Evolutionary conservation across 345 rosid species (phyloP), one percentile per base, ranked within the genome.

Genomic region (Brassica incana): DNA sequence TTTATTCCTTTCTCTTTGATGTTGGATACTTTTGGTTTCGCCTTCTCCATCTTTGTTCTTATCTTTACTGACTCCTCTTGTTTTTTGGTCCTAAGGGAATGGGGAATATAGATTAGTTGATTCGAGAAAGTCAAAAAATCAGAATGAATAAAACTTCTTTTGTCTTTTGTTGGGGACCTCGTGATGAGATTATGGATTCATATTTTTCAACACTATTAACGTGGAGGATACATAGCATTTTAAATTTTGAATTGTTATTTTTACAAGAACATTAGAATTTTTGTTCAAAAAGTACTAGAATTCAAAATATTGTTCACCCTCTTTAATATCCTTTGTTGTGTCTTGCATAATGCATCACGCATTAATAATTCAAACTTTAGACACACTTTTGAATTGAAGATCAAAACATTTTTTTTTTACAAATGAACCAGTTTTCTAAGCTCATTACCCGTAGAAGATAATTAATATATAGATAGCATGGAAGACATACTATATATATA

Each of bases 41-140:
- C 8, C 32, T 40, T 63, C 59, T 43, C 62, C 20, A 3, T 32
- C 56, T 73, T 64, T 10, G 20, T 48, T 15, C 2, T 62, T 27
- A 10, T 1, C 29, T 15, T 30, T 45, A 66, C 59, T 25, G 23
- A 15, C 74, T 58, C 68, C 35, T 29, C 32, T 59, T 23, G 29
- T 27, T 52, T 66, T 67, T 76, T 68, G 43, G 67, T 77, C 60
- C 14, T 2, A 65, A 14, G 54, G 65, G 43, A 75, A 36, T 67
- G 73, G 66, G 66, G 73, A 67, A 56, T 20, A 33, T 33, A 38
- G 9, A 67, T 25, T 67, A 25, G 72, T 67, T 67, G 73, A 67
- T 56, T 67, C 66, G 66, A 58, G 27, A 23, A 58, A 23, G 56
- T 35, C 25, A 35, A n/a, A 23, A 56, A 35, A 58, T 59, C 4